A percentile compares a stretch with the other conserved stretches of the same genome.
Evolutionary conservation across 2,329 filamentous ascomycete genomes (phyloP).

Genomic region (Monascus ruber): DNA sequence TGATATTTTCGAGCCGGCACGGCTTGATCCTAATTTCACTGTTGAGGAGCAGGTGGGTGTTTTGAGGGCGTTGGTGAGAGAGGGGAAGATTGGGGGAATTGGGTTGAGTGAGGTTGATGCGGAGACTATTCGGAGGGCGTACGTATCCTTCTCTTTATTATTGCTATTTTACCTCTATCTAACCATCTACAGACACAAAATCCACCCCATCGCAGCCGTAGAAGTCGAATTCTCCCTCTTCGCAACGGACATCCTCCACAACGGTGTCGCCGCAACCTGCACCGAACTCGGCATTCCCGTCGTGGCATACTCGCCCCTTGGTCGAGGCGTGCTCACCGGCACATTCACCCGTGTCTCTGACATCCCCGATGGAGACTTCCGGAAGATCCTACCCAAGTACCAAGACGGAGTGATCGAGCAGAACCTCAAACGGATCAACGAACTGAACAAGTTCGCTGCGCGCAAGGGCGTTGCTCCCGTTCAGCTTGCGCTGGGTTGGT

Average conservation of each 20-base stretch:
- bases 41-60: constrained; percentile 37
- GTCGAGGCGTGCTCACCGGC: constrained; percentile 45
- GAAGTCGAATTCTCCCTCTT: constrained; percentile 52
- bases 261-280: constrained; percentile 46
- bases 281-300: constrained; percentile 47
- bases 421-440: constrained; percentile 39
- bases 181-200: constrained; percentile 31
- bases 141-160: constrained; percentile 8
- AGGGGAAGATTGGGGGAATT: constrained; percentile 35
- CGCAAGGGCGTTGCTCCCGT: constrained; percentile 33
- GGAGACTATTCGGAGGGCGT: constrained; percentile 34
- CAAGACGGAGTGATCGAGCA: constrained; percentile 39
- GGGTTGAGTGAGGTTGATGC: constrained; percentile 34
- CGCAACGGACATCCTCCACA: constrained; percentile 45
- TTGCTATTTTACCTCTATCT: constrained; percentile 10
- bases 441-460: constrained; percentile 34
- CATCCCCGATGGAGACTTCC: constrained; percentile 37
- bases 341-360: constrained; percentile 36
- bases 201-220: constrained; percentile 46
- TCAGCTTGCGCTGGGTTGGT: constrained; percentile 41
- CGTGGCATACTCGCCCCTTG: constrained; percentile 49
- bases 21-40: constrained; percentile 43
- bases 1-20: constrained; percentile 49
- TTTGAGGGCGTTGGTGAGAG: constrained; percentile 28
- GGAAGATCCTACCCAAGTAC: constrained; percentile 37